These are phyloP conservation scores for Leptographium radiaticola DNA, from an alignment of 2,329 filamentous ascomycete species.

Conservation along the genomic window DNA sequence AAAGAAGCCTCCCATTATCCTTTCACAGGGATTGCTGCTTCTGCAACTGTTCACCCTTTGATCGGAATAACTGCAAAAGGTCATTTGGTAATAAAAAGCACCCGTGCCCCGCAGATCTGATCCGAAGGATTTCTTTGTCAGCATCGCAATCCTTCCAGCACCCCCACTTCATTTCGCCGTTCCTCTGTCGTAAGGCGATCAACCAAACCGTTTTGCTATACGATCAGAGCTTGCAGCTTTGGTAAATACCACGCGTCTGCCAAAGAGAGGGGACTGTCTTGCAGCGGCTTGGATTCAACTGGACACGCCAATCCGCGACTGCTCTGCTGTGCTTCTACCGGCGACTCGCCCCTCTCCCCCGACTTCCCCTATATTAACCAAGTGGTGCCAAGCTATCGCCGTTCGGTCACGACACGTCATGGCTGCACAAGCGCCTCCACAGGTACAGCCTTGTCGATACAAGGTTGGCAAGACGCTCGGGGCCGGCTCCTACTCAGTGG, in stretches of 20 bases:
- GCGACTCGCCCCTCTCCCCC: background rate
- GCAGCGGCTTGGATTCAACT: too few relatives aligned
- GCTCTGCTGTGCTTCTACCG: background rate
- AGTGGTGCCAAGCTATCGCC: background rate
- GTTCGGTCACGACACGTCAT: background rate
- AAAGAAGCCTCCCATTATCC: too few relatives aligned
- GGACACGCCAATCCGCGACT: too few relatives aligned
- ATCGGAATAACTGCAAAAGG: background rate
- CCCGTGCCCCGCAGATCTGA: background rate
- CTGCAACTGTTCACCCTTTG: too few relatives aligned
- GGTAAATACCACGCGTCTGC: background rate
- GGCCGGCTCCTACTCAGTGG: constrained; percentile 92
- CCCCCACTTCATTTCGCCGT: background rate
- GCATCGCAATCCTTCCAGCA: background rate
- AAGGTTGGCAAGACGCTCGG: constrained; percentile 97
- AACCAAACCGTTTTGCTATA: background rate
- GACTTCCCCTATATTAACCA: background rate
- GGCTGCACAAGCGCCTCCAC: constrained; percentile 8
- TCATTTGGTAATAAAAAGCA: background rate
- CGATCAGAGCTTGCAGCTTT: background rate
- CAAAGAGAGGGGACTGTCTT: too few relatives aligned
- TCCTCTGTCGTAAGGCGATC: background rate
- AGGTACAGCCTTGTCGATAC: constrained; percentile 91
- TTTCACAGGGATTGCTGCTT: too few relatives aligned
- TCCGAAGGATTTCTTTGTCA: background rate